These are phyloP conservation scores for Eucalyptus regnans DNA, from an alignment of 345 rosid genomes.

Conservation along the genomic window DNA sequence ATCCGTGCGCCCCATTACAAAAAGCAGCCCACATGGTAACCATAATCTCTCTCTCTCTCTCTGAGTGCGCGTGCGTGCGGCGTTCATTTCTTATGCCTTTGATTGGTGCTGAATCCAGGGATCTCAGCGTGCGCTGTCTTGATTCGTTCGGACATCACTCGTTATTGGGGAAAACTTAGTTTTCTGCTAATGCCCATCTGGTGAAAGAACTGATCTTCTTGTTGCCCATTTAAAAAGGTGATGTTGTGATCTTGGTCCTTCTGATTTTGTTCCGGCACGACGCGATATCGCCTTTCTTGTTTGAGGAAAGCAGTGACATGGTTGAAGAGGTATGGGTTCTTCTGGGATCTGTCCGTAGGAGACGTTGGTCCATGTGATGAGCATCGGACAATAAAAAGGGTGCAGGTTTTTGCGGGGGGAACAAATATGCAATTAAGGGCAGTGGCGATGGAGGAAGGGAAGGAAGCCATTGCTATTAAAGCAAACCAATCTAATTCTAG, in stretches of 20 bases:
- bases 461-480: background rate
- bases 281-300: background rate
- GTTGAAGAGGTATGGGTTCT: background rate
- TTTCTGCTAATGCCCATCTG: background rate
- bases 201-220: background rate
- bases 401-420: background rate
- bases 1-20: background rate
- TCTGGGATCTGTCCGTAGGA: background rate
- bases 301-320: background rate
- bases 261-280: background rate
- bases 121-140: background rate
- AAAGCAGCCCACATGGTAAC: background rate
- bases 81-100: background rate
- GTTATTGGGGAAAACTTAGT: background rate
- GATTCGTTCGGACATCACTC: background rate
- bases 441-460: conserved; percentile 1
- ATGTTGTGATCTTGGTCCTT: background rate
- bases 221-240: background rate
- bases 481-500: background rate
- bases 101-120: background rate
- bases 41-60: background rate
- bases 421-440: background rate
- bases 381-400: background rate
- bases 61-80: background rate
- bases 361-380: background rate